Conservation (phyloP, 805 yeast species). For the Metschnikowia similis region DNA sequence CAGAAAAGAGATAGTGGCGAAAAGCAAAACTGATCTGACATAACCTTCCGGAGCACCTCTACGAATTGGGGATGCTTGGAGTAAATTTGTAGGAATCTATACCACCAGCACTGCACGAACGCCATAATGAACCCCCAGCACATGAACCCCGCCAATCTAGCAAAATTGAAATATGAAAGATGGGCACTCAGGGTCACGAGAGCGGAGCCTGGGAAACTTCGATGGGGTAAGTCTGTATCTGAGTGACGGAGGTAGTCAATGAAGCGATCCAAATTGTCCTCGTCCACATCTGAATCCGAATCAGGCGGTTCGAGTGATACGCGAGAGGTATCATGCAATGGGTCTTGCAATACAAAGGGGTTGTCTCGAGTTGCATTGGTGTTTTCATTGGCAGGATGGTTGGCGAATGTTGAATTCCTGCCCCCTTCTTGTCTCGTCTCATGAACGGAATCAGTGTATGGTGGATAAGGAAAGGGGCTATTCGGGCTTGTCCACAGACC, state of each 20-base stretch:
- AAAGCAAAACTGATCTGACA: constrained; percentile 85
- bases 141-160: constrained; percentile 73
- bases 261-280: constrained; percentile 28
- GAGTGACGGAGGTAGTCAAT: constrained; percentile 33
- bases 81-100: constrained; percentile 75
- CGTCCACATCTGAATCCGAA: constrained; percentile 21
- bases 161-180: constrained; percentile 52
- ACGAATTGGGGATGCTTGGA: constrained; percentile 79
- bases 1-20: constrained; percentile 81
- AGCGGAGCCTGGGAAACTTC: not conserved
- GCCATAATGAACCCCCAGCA: constrained; percentile 85
- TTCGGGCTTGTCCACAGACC: not conserved
- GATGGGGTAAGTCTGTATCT: constrained; percentile 11
- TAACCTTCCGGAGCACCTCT: constrained; percentile 78
- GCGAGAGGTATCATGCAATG: not conserved
- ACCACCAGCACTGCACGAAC: constrained; percentile 86
- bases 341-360: not conserved
- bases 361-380: not conserved
- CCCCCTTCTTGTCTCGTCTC: not conserved
- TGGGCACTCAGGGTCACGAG: not conserved
- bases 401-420: not conserved
- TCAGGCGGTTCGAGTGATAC: not conserved
- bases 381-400: not conserved
- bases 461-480: not conserved
- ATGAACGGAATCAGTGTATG: not conserved